Percentiles rank a stretch among this genome's conserved stretches.
Conservation (phyloP, 495 filamentous ascomycete species). For the Penicillium verhagenii region DNA sequence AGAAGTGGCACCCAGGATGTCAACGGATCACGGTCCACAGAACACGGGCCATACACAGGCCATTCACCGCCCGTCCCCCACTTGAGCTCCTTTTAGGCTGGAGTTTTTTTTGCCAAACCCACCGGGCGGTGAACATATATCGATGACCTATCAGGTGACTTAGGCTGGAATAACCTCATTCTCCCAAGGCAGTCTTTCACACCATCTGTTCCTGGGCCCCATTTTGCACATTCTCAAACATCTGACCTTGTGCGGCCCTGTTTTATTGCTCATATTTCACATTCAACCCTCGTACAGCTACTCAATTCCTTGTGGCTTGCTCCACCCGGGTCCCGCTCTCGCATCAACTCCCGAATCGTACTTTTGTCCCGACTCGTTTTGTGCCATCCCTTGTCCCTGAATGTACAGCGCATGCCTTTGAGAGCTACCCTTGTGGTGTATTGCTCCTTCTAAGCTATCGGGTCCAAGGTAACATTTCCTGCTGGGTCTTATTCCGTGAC, state of each 20-base stretch:
- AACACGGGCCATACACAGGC: no score
- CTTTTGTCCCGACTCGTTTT: conserved; percentile 13
- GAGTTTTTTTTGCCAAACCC: conserved; percentile 15
- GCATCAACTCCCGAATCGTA: conserved; percentile 11
- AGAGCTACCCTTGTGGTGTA: conserved; percentile 17
- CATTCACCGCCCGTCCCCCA: conserved; percentile 25
- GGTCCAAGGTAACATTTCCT: conserved; percentile 9
- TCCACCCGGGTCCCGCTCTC: conserved; percentile 9
- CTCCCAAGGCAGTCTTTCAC: not conserved
- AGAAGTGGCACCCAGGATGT: no score
- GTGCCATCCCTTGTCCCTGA: conserved; percentile 11
- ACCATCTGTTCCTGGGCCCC: not conserved
- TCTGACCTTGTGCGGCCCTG: not conserved
- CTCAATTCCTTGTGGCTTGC: conserved; percentile 7
- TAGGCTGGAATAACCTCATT: conserved; percentile 32
- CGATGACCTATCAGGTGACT: conserved; percentile 25
- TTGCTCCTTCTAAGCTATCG: not conserved
- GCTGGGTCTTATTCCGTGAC: not conserved
- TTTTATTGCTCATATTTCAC: not conserved
- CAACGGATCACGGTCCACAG: no score
- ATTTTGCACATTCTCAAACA: not conserved
- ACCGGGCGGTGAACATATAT: conserved; percentile 10
- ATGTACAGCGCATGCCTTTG: conserved; percentile 12
- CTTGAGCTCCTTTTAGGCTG: conserved; percentile 8
- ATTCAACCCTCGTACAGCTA: not conserved